A percentile compares a stretch with the other conserved stretches of the same genome.
These are phyloP conservation scores for Melampsora americana DNA, from an alignment of 1,284 basidiomycete genomes.

Conservation along the genomic window DNA sequence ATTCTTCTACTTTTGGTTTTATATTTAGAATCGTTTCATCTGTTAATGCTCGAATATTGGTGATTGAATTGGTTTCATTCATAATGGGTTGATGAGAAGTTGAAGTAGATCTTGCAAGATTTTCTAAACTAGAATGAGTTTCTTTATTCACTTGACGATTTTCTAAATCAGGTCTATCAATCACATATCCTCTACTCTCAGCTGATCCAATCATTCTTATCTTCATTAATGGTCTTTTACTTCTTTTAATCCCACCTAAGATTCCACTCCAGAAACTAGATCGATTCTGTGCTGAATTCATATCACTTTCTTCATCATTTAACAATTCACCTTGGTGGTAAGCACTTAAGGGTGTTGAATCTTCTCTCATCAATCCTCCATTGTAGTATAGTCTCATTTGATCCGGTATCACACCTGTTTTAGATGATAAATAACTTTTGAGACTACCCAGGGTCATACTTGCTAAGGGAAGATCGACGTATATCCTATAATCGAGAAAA, in stretches of 20 bases:
- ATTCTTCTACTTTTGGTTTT: constrained; percentile 23
- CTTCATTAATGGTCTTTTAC: constrained; percentile 15
- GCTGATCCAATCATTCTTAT: constrained; percentile 36
- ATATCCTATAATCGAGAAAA: constrained; percentile 14
- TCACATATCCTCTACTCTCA: constrained; percentile 26
- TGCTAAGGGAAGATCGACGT: constrained; percentile 21
- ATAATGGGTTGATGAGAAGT: not conserved
- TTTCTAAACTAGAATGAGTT: not conserved
- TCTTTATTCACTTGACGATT: not conserved
- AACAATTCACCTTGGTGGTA: constrained; percentile 16
- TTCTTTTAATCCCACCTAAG: constrained; percentile 22
- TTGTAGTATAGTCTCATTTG: constrained; percentile 36
- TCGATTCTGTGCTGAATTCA: not conserved
- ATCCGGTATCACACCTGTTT: constrained; percentile 23
- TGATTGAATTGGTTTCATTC: constrained; percentile 20
- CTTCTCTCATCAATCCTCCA: constrained; percentile 41
- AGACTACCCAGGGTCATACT: constrained; percentile 28
- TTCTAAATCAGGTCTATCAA: constrained; percentile 27
- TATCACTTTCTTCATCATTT: not conserved
- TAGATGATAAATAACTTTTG: constrained; percentile 24
- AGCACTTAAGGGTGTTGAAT: constrained; percentile 17
- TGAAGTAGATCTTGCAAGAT: not conserved
- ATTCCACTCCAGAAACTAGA: constrained; percentile 34
- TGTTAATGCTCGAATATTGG: constrained; percentile 9
- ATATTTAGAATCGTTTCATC: not conserved